Base-by-base conservation (phyloP, 768 basidiomycete species). In the Leccinum pellstonianum region DNA sequence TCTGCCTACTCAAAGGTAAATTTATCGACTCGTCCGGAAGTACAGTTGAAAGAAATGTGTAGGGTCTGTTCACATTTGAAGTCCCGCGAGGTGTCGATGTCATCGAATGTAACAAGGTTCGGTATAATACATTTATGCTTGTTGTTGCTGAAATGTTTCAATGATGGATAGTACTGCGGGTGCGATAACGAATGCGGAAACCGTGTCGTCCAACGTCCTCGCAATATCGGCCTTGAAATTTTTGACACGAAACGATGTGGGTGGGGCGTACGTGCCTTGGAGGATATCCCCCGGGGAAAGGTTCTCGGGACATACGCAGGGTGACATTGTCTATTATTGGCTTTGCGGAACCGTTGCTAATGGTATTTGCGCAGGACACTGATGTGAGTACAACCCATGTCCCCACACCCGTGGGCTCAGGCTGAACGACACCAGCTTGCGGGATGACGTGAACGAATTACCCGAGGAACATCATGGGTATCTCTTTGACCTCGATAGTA, bases 231-330 rank as follows among this genome's bases (percentile, higher is more conserved):
- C 3, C 76, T 90, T 9, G 83, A 88, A 62, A 70, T 90, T n/a
- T 89, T 89, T 78, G 83, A 86, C 62, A 90, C 88, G 0, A 38
- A 56, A 4, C 66, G 73, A 19, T 75, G 80, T 57, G 88, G 88
- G 3, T 90, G 87, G 88, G 88, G 88, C 7, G 86, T 81, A 3
- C 77, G 86, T n/a, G 70, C 83, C 0, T 63, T 77, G 6, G 62
- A 67, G 0, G 65, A 73, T 27, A 62, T 90, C 1, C 70, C 71
- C 21, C 71, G 58, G 52, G 88, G 88, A 4, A 86, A 84, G 61
- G 83, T 90, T 3, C 60, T 90, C 25, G 89, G 88, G 3, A 74
- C 86, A 10, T 90, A 86, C 64, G 82, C 87, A 56, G 89, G 89
- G 88, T 88, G 65, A 71, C 35, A 77, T 68, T 12, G 31, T 33